Evolutionary conservation across 495 filamentous ascomycete genomes (phyloP), one percentile per base, ranked within the genome.

Genomic region (Evernia prunastri): DNA sequence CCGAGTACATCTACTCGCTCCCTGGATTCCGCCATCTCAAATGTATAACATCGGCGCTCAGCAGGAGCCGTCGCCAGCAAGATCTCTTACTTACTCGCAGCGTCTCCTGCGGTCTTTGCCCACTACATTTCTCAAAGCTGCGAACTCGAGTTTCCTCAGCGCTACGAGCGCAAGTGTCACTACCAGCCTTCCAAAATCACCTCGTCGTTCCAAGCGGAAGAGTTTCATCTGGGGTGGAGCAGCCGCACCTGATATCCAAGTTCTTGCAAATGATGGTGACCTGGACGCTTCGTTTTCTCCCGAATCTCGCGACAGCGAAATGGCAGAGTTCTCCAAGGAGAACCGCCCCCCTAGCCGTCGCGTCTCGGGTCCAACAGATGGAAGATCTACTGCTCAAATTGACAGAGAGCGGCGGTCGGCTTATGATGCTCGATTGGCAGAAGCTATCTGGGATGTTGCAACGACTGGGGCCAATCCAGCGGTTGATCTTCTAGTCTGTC

Each of bases 21-120:
- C 94, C 0, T 99, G 94, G 95, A 97, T 99, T 47, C 94, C 94
- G 3, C 94, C 94, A 1, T 96, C 91, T n/a, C 94, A 99, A 70
- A 89, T 97, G 79, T 92, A 86, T 42, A 87, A 84, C 39, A 86
- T 95, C 57, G 82, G 91, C 36, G 81, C 87, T n/a, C 84, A 88
- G 23, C 84, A 89, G 66, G 85, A 87, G 15, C 77, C 88, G 13
- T 85, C 89, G 0, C 91, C 91, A 0, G 86, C 83, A 1, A 92
- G 88, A 68, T 88, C 91, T 12, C 87, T 99, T 53, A 95, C 94
- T 13, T 93, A 93, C 49, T 88, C 90, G 7, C 95, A 97, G 70
- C 84, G 89, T 53, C 92, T 99, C 67, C 84, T 99, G 12, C 86
- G 95, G 27, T 90, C 90, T 1, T 83, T 99, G 1, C 94, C 94